Base-by-base conservation (phyloP, 2,329 filamentous ascomycete genomes). In the Aureobasidium melanogenum region DNA sequence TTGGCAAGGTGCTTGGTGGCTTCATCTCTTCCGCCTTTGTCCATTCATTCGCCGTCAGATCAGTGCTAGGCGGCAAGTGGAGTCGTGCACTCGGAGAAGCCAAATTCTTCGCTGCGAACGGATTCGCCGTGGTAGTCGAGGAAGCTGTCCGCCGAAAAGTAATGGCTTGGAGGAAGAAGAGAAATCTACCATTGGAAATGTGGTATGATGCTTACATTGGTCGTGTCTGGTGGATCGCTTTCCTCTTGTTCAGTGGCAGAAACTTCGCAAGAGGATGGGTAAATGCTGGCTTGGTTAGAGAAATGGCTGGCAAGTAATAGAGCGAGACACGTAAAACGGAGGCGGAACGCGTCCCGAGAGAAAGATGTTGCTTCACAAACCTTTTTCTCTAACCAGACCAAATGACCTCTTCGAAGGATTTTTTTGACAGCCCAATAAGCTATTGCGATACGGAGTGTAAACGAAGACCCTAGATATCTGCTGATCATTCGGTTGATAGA, bases 231-330 rank as follows among this genome's bases (percentile, higher is more conserved):
- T 77, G 75, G 75, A 68, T 76, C 12, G 55, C 58, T 3, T 66
- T 76, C 14, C 60, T 78, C 3, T 64, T 77, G 60, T 71, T 73
- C 30, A 75, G 69, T 19, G 76, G 76, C 0, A 69, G 75, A 38
- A 74, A 75, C 44, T 77, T 77, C 60, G 75, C 75, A 4, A 67
- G 75, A 44, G 75, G 75, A 2, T 77, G 75, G 75, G 73, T 76
- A 1, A 72, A 73, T 58, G 71, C 73, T 36, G 73, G 74, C 0
- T 64, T 77, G 39, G 74, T 76, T 1, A 69, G 73, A 30, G 72
- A 75, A 66, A 74, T 74, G 70, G 68, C 72, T 57, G 65, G 65
- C 51, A 68, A 67, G 65, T 69, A 59, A 62, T 1, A 15, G 26
- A 36, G 10, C 15, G 30, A 8, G 17, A 30, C 36, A 19, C 15